Percentiles rank a stretch among this genome's conserved stretches.
Evolutionary conservation across 768 basidiomycete species (phyloP).

Genomic region (Pleurotus sapidus): DNA sequence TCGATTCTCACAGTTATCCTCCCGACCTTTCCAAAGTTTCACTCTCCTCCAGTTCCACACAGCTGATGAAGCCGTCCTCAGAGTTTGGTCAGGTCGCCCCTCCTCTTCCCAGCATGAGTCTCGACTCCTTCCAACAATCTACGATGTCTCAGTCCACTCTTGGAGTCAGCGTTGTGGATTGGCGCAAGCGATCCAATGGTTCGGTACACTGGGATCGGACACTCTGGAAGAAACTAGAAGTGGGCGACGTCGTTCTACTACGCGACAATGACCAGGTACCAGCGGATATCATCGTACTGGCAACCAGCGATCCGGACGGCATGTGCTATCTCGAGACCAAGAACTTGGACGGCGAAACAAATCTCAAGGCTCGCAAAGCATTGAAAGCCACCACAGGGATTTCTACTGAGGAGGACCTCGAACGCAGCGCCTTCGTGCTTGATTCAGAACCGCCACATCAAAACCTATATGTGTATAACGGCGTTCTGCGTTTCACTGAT

Average conservation of each 20-base stretch:
- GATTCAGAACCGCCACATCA: conserved; percentile 94
- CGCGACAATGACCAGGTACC: conserved; percentile 96
- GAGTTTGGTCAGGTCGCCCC: conserved; percentile 36
- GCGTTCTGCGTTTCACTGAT: conserved; percentile 75
- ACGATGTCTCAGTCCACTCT: conserved; percentile 50
- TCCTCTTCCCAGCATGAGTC: background rate
- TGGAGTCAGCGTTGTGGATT: conserved; percentile 64
- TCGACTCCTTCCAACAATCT: conserved; percentile 55
- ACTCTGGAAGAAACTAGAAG: conserved; percentile 97
- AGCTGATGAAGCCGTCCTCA: conserved; percentile 24
- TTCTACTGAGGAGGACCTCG: conserved; percentile 84
- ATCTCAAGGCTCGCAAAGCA: conserved; percentile 83
- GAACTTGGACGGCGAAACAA: conserved; percentile 97
- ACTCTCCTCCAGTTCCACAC: conserved; percentile 27
- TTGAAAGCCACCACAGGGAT: conserved; percentile 75
- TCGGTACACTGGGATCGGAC: conserved; percentile 91
- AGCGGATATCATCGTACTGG: conserved; percentile 90
- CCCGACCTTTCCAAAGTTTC: conserved; percentile 42
- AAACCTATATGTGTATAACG: conserved; percentile 90
- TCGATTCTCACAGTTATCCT: conserved; percentile 66
- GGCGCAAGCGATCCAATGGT: conserved; percentile 62
- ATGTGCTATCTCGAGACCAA: conserved; percentile 97
- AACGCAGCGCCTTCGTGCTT: conserved; percentile 81
- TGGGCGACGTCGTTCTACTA: conserved; percentile 91
- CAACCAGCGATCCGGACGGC: conserved; percentile 88